Evolutionary conservation across 352 stramenopile genomes (phyloP).

Genomic region (Phytophthora pseudosyringae): DNA sequence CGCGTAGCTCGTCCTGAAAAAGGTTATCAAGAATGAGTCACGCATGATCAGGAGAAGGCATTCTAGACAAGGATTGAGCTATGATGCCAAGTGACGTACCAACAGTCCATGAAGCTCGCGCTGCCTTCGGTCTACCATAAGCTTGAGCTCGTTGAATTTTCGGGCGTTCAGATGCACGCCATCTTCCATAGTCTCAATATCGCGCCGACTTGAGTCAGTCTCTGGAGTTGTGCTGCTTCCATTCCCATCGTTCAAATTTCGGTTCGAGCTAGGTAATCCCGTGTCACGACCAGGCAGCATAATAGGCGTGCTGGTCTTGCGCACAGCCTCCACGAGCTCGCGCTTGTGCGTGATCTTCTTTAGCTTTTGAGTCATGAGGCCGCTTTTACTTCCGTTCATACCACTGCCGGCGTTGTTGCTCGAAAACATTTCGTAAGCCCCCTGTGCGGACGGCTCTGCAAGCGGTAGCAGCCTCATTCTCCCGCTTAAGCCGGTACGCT

Average conservation of each 20-base stretch:
- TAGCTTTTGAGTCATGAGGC: constrained; percentile 45
- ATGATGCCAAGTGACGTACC: constrained; percentile 24
- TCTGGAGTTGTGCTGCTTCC: constrained; percentile 36
- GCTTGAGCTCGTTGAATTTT: constrained; percentile 86
- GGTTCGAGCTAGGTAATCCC: constrained; percentile 31
- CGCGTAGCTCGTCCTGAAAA: constrained; percentile 66
- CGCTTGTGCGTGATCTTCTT: constrained; percentile 82
- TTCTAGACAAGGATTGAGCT: too few relatives aligned
- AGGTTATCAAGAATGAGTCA: background rate
- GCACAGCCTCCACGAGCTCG: constrained; percentile 79
- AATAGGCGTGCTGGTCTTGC: constrained; percentile 75
- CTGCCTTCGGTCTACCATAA: constrained; percentile 65
- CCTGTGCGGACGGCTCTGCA: constrained; percentile 35
- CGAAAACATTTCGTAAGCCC: constrained; percentile 35
- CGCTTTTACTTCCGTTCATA: constrained; percentile 30
- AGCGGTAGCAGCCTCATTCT: constrained; percentile 62
- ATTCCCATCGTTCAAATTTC: constrained; percentile 33
- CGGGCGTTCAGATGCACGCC: constrained; percentile 71
- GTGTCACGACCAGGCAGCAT: constrained; percentile 56
- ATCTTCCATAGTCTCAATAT: constrained; percentile 76
- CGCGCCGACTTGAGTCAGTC: constrained; percentile 50
- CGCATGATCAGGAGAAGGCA: background rate
- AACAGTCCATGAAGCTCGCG: constrained; percentile 68
- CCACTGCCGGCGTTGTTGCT: constrained; percentile 42
- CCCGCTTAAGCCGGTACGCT: constrained; percentile 47